Conservation (phyloP, 2,329 filamentous ascomycete species). For the Pseudogymnoascus verrucosus region DNA sequence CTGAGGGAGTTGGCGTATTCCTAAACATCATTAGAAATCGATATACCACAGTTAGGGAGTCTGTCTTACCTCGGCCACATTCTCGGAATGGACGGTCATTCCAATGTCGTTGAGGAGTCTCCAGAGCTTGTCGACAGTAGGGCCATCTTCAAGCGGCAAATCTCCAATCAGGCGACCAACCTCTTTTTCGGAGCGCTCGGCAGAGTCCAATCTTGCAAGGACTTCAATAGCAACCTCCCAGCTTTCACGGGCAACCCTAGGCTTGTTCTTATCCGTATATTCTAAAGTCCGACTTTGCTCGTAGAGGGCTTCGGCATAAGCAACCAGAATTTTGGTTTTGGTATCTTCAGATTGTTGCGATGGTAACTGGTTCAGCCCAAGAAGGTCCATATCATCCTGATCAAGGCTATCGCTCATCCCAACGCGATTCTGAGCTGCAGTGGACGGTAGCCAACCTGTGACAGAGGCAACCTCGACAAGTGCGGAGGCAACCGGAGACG, state of each 20-base stretch:
- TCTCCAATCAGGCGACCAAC: conserved; percentile 65
- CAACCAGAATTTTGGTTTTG: conserved; percentile 70
- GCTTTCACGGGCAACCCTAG: conserved; percentile 50
- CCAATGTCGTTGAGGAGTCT: conserved; percentile 68
- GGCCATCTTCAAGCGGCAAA: conserved; percentile 62
- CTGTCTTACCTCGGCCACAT: conserved; percentile 67
- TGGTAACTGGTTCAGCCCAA: conserved; percentile 50
- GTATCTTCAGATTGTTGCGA: conserved; percentile 55
- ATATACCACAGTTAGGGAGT: background rate
- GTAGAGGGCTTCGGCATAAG: conserved; percentile 65
- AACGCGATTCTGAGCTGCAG: conserved; percentile 44
- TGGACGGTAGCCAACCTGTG: conserved; percentile 69
- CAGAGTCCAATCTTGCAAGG: conserved; percentile 71
- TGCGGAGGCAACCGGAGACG: conserved; percentile 67
- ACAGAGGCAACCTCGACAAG: conserved; percentile 78
- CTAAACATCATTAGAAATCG: conserved; percentile 40
- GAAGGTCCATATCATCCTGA: conserved; percentile 74
- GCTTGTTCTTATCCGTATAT: conserved; percentile 21
- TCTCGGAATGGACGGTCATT: conserved; percentile 69
- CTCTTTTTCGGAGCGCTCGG: conserved; percentile 60
- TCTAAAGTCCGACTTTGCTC: conserved; percentile 35
- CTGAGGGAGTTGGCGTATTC: conserved; percentile 75
- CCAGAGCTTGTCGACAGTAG: conserved; percentile 75
- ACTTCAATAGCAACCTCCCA: conserved; percentile 88
- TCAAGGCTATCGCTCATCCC: conserved; percentile 59